Evolutionary conservation across 139 green algal species (phyloP), one percentile per base, ranked within the genome.

Genomic region (Chlorella vulgaris): DNA sequence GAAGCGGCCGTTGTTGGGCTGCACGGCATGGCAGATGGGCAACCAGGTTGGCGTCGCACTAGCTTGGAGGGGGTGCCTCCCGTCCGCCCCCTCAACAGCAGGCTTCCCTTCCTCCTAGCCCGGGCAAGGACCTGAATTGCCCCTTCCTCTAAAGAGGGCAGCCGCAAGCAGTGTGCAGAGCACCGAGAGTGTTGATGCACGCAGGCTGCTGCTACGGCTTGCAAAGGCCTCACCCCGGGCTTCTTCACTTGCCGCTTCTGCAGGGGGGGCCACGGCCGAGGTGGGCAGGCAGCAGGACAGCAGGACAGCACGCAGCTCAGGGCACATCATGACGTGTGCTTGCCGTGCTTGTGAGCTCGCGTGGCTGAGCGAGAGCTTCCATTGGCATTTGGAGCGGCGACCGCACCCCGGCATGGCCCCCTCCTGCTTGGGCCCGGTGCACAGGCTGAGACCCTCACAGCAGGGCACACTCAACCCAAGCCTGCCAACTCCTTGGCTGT

Each of bases 241-340:
- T 60, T 60, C 73, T 79, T 79, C 3, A 79, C 73, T 8, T 40
- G 61, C 22, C 73, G 73, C 36, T 69, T 79, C 73, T 79, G 73
- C 73, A 53, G 51, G 4, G 5, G 22, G 47, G 13, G 55, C 5
- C 55, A 65, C 18, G 22, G 55, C 18, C n/a, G n/a, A n/a, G n/a
- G n/a, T n/a, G n/a, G n/a, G n/a, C n/a, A n/a, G 38, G 67, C 24
- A 58, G 3, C 28, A 60, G 40, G 33, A 22, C 26, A 1, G 39
- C 1, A 0, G 15, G 65, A 22, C n/a, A 18, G 18, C 4, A 3
- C 29, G 35, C 63, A 6, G 15, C 47, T 10, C 47, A 55, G 10
- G 47, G 15, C 47, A 55, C 47, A 15, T 55, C 15, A 55, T 55
- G 47, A 55, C 13, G 47, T 55, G n/a, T n/a, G n/a, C n/a, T n/a